phyloP scores from a whole-genome alignment of 176 grass and related monocot genomes.

The Eragrostis nindensis region DNA sequence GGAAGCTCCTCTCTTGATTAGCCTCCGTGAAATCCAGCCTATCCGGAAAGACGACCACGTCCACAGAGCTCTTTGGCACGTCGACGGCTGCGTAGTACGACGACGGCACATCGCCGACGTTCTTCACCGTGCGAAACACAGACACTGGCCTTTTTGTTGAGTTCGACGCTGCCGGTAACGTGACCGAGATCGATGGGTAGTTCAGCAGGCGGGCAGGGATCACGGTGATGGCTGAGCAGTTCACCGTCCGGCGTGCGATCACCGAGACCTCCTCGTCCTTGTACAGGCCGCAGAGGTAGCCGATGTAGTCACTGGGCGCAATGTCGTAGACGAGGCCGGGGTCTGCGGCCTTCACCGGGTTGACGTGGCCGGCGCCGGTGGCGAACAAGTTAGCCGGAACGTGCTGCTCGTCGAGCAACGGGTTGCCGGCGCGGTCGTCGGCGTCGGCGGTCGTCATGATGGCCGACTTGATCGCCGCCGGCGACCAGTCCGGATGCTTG shows the following conservation, averaged over 20 bases:
- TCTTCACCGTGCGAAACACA: constrained; percentile 40
- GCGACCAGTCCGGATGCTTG: constrained; percentile 55
- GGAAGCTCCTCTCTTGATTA: constrained; percentile 41
- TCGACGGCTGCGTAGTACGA: constrained; percentile 38
- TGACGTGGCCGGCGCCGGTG: constrained; percentile 54
- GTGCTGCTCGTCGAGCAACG: constrained; percentile 41
- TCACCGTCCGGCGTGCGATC: constrained; percentile 8
- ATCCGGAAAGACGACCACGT: background rate
- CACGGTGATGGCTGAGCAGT: constrained; percentile 38
- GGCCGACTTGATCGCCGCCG: constrained; percentile 61
- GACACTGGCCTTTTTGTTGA: background rate
- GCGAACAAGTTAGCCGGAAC: constrained; percentile 40
- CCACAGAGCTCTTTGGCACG: background rate
- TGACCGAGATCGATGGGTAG: constrained; percentile 55
- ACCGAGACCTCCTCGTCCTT: constrained; percentile 38
- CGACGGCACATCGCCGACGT: constrained; percentile 44
- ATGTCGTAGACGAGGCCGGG: constrained; percentile 55
- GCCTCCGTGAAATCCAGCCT: constrained; percentile 14
- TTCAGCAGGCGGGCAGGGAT: constrained; percentile 42
- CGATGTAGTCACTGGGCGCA: constrained; percentile 29
- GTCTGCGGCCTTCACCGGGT: constrained; percentile 47
- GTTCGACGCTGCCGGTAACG: background rate
- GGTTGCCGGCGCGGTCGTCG: constrained; percentile 30
- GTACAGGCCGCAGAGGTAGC: constrained; percentile 59
- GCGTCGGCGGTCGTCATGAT: constrained; percentile 72